These are phyloP conservation scores for Podosphaera aphanis DNA, from an alignment of 2,329 filamentous ascomycete genomes.

Conservation along the genomic window DNA sequence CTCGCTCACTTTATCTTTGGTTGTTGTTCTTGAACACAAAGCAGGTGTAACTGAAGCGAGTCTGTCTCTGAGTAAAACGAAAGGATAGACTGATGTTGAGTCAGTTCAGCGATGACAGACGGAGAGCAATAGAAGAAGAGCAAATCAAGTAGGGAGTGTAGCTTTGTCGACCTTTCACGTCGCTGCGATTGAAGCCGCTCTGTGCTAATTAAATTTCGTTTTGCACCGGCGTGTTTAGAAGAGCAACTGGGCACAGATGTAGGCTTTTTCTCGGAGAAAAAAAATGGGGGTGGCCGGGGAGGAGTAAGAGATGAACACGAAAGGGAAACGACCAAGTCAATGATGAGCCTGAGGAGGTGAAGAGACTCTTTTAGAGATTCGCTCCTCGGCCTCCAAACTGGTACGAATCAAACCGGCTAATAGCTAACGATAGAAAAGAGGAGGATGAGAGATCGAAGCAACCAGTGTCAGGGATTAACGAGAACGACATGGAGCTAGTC, in stretches of 20 bases:
- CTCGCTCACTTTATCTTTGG: background rate
- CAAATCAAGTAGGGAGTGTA: background rate
- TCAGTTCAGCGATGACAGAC: background rate
- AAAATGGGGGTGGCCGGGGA: background rate
- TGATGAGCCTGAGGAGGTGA: background rate
- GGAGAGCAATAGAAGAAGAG: background rate
- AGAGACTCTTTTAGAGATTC: background rate
- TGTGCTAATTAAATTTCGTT: background rate
- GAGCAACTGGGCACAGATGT: background rate
- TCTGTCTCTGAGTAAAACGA: background rate
- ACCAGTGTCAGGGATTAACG: background rate
- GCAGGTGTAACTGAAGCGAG: background rate
- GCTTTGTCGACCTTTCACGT: background rate
- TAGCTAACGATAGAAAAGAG: background rate
- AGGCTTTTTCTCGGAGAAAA: background rate
- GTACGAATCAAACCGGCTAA: background rate
- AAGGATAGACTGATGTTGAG: background rate
- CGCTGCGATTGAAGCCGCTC: background rate
- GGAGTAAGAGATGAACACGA: background rate
- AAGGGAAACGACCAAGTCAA: background rate
- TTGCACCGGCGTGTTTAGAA: background rate
- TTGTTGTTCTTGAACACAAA: background rate
- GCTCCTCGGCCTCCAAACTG: background rate
- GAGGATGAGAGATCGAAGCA: background rate
- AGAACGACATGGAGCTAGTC: background rate